Conservation (phyloP, 179 eudicot genomes). For the Beta macrorhiza region DNA sequence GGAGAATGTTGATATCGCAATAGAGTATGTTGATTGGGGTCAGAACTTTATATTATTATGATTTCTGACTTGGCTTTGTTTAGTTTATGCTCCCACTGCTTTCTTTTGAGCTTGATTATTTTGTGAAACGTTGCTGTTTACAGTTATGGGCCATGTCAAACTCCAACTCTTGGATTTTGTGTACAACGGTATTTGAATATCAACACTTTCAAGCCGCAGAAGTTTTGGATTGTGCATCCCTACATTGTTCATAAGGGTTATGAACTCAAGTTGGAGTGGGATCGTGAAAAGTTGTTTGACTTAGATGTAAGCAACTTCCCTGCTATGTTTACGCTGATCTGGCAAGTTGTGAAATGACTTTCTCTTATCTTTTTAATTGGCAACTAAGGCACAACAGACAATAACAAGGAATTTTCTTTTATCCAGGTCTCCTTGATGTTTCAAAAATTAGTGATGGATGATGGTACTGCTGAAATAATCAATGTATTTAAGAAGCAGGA, state of each 20-base stretch:
- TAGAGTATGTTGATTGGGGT: not conserved
- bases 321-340: slow-evolving; percentile 1
- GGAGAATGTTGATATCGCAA: not conserved
- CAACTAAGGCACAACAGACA: not conserved
- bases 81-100: not conserved
- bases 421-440: slow-evolving; percentile 78
- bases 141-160: slow-evolving; percentile 98
- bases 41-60: not conserved
- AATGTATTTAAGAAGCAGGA: slow-evolving; percentile 71
- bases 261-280: slow-evolving; percentile 93
- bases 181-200: slow-evolving; percentile 92
- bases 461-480: slow-evolving; percentile 58
- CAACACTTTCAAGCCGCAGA: slow-evolving; percentile 81
- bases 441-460: slow-evolving; percentile 67
- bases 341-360: not conserved
- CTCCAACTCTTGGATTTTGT: slow-evolving; percentile 98
- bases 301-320: slow-evolving; percentile 55
- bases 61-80: slow-evolving; percentile 1
- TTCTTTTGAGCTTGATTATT: slow-evolving; percentile 3
- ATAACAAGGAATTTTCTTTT: slow-evolving; percentile 1
- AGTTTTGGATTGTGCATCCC: slow-evolving; percentile 82
- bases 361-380: slow-evolving; percentile 4
- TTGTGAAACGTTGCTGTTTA: slow-evolving; percentile 25
- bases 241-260: slow-evolving; percentile 66
- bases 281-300: slow-evolving; percentile 80